Percentiles rank a stretch among this genome's conserved stretches.
Evolutionary conservation across 2,329 filamentous ascomycete species (phyloP).

Genomic region (Colletotrichum cordylinicola): DNA sequence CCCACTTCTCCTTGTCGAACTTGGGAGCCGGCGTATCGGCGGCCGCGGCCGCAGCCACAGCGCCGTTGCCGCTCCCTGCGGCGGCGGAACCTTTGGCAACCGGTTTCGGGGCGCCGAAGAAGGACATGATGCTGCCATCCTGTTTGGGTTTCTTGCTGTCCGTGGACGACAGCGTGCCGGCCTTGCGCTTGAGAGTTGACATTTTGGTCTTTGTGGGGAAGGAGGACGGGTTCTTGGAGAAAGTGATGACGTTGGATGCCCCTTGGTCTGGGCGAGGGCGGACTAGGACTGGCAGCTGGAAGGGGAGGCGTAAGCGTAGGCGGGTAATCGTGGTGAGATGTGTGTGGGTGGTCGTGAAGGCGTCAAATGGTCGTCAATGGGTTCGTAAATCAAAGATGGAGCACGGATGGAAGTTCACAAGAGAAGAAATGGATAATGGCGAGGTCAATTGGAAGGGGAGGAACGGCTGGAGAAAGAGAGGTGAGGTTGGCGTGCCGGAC

Average conservation of each 20-base stretch:
- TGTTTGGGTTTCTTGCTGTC: constrained; percentile 75
- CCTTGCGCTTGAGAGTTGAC: constrained; percentile 72
- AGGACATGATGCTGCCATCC: constrained; percentile 84
- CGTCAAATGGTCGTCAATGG: not conserved
- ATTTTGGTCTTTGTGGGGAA: constrained; percentile 36
- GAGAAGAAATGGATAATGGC: not conserved
- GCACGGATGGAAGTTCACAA: not conserved
- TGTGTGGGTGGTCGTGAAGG: not conserved
- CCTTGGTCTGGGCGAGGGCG: not conserved
- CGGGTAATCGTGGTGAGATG: not conserved
- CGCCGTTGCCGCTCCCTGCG: not conserved
- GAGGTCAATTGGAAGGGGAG: not conserved
- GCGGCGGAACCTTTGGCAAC: constrained; percentile 25
- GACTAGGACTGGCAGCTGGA: not conserved
- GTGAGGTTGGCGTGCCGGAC: not conserved
- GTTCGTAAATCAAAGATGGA: not conserved
- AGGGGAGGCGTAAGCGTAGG: not conserved
- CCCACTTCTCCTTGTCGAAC: constrained; percentile 92
- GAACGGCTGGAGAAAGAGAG: not conserved
- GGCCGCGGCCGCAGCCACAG: constrained; percentile 18
- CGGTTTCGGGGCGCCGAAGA: constrained; percentile 78
- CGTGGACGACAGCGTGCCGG: constrained; percentile 44
- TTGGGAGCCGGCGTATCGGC: constrained; percentile 47
- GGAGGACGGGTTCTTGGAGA: not conserved
- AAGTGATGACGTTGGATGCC: not conserved